These are phyloP conservation scores for Xylaria scruposa DNA, from an alignment of 495 filamentous ascomycete species.

Conservation along the genomic window DNA sequence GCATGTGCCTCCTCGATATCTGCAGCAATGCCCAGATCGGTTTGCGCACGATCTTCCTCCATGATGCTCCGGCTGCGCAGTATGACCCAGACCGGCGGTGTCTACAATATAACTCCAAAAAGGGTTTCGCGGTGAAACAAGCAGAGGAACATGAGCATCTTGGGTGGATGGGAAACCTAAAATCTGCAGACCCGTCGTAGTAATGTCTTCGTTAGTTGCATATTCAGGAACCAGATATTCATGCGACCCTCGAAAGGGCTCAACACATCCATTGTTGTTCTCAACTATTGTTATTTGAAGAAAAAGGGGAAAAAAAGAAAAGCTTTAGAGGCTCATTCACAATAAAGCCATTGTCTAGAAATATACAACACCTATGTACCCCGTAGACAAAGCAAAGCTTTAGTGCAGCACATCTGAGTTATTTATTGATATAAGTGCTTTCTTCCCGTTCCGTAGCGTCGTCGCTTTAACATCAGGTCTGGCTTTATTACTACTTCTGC, in stretches of 20 bases:
- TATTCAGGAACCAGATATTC: neutral
- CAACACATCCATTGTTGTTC: neutral
- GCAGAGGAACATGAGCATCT: neutral
- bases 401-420: neutral
- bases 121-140: neutral
- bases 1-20: constrained; percentile 58
- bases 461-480: neutral
- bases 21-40: constrained; percentile 60
- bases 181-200: constrained; percentile 3
- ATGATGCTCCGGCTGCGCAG: constrained; percentile 37
- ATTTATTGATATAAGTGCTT: neutral
- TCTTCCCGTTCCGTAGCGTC: neutral
- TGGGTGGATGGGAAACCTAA: constrained; percentile 7
- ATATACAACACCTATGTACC: neutral
- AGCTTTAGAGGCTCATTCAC: neutral
- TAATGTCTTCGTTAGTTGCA: constrained; percentile 3
- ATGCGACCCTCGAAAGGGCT: neutral
- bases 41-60: constrained; percentile 60
- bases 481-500: neutral
- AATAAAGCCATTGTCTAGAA: neutral
- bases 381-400: too few species aligned
- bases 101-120: neutral
- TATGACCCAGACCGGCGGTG: neutral
- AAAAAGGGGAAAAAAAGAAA: too few species aligned
- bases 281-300: neutral